Base-by-base conservation (phyloP, 805 yeast species). In the Ogataea polymorpha region DNA sequence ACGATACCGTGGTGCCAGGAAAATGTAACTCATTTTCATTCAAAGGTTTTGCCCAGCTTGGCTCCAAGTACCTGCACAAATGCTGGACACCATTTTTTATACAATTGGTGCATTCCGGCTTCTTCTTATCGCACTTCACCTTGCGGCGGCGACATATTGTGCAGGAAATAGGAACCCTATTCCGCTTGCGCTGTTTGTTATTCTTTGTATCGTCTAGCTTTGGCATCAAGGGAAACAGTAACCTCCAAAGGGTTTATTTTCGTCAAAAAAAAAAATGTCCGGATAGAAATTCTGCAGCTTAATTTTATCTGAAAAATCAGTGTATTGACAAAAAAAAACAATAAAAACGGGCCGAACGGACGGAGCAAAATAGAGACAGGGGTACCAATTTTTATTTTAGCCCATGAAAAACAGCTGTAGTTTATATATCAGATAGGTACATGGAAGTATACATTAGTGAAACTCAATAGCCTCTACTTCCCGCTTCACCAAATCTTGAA, bases 51-150 rank as follows among this genome's bases (percentile, higher is more conserved):
- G 82, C 81, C 82, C 82, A 77, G n/a, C 70, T 64, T 30, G 80
- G 82, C 46, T 75, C 80, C 49, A 77, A 65, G 48, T 75, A 77
- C 38, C 74, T 76, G 44, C 82, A 77, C 14, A 77, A 58, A 53
- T 77, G 81, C 6, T 73, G 73, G 12, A 77, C 81, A 2, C 80
- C 81, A 12, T 78, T 76, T 51, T 74, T 73, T 25, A 70, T 67
- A 62, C 82, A 77, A 42, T 74, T 76, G 7, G 74, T 65, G 56
- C 82, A 77, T 37, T 74, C 76, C 1, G 82, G 82, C 48, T 76
- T 69, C 32, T 67, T 66, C 51, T 65, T 65, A 37, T 65, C 70
- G 50, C 70, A 65, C 50, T 64, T 65, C n/a, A 65, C 68, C 46
- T 65, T 65, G 23, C 70, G 46, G 31, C 70, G 51, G 35, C 70